Conservation (phyloP, 2,329 filamentous ascomycete genomes). For the Aspergillus floridensis region DNA sequence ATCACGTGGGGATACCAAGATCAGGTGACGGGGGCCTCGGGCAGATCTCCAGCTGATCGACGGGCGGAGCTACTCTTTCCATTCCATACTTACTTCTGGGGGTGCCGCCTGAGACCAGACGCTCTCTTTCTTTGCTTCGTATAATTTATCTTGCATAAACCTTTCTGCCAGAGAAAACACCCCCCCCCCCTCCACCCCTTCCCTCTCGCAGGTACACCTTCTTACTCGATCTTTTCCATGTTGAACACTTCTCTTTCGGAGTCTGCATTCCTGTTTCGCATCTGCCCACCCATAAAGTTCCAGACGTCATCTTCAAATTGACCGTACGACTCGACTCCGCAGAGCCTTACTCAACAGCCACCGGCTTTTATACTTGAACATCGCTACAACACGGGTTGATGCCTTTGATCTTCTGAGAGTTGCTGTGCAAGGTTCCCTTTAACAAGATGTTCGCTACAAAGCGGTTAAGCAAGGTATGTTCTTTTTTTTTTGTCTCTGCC, state of each 20-base stretch:
- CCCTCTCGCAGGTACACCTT: neutral
- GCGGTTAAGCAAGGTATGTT: constrained; percentile 46
- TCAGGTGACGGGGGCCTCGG: neutral
- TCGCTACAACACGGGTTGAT: too few species aligned
- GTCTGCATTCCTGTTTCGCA: constrained; percentile 2
- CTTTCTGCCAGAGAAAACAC: neutral
- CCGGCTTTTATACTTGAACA: neutral
- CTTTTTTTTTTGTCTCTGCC: too few species aligned
- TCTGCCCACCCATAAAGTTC: constrained; percentile 14
- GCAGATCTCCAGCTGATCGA: neutral
- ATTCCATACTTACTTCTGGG: neutral
- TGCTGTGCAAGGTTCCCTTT: neutral
- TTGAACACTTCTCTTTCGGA: neutral
- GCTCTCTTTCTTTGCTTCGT: neutral
- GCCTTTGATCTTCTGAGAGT: neutral
- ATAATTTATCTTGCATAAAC: neutral
- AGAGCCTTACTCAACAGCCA: neutral
- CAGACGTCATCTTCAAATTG: constrained; percentile 20
- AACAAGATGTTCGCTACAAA: constrained; percentile 51
- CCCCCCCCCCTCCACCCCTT: neutral
- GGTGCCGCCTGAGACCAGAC: too few species aligned
- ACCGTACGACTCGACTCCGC: neutral
- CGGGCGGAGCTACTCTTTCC: neutral
- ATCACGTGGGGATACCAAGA: too few species aligned
- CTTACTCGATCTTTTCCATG: neutral